Evolutionary conservation across 2,329 filamentous ascomycete genomes (phyloP), one percentile per base, ranked within the genome.

Genomic region (Colletotrichum eremochloae): DNA sequence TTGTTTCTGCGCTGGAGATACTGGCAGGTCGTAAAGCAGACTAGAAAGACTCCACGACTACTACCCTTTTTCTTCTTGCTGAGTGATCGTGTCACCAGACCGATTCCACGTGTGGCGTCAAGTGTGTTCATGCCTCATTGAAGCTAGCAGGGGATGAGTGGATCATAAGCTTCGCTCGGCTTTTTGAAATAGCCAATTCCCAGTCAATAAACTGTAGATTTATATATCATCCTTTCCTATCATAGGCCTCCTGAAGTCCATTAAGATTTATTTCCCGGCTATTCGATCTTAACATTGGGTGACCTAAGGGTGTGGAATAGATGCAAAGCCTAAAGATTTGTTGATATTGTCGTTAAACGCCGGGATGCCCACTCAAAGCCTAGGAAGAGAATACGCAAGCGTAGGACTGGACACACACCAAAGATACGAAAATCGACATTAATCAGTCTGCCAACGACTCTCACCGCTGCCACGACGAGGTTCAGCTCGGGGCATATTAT

Each of bases 401-500:
- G 5, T 3, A 38, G 33, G 12, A 24, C 14, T 40, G 3, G 18
- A 4, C 15, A 29, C 55, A 56, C 48, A 53, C 14, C 20, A 24
- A 3, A 3, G 9, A 24, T 18, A 12, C 50, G 14, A 18, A 5
- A 9, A 1, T 18, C 50, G 14, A 15, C 18, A 1, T 8, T 1
- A 29, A 53, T 6, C 29, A 46, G 48, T 52, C 36, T 36, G 24
- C 15, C 29, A 8, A 8, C 50, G 5, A 18, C 24, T 52, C 29
- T 6, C 12, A 15, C 15, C 36, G 67, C 60, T 24, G 31, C 9
- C 20, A n/a, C 9, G 14, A 38, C 24, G 31, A 64, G 50, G 31
- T 36, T 24, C 42, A 36, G 12, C 60, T 50, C 7, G 1, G 50
- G 15, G 33, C n/a, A 7, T 42, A 69, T 69, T 66, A 46, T 20